phyloP scores from a whole-genome alignment of 2,329 filamentous ascomycete species.

The Rhytidhysteron rufulum region DNA sequence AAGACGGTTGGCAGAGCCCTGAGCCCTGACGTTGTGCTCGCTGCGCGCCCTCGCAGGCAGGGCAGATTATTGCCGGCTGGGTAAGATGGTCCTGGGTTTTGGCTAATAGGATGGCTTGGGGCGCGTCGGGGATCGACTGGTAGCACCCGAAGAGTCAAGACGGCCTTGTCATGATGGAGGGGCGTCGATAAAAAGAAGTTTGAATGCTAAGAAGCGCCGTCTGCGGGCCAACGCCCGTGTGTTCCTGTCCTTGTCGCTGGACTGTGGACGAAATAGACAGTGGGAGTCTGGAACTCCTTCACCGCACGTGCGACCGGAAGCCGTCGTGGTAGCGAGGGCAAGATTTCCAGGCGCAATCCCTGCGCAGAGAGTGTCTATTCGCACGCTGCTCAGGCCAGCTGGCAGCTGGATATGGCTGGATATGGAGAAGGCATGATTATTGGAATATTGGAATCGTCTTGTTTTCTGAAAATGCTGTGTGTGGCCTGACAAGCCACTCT shows the following conservation, averaged over 20 bases:
- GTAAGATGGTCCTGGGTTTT: not conserved
- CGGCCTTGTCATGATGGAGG: not conserved
- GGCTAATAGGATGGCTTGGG: not conserved
- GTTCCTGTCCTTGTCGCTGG: not conserved
- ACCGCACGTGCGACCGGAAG: not conserved
- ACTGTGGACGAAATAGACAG: not conserved
- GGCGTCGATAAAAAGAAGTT: not conserved
- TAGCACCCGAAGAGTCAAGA: not conserved
- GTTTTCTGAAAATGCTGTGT: not conserved
- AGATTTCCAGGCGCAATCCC: too few relatives aligned
- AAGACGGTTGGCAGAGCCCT: too few relatives aligned
- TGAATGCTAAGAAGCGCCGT: not conserved
- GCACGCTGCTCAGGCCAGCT: not conserved
- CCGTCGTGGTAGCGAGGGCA: not conserved
- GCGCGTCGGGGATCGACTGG: constrained; percentile 1
- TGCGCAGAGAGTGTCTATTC: too few relatives aligned
- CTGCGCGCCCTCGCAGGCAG: not conserved
- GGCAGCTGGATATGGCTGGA: not conserved
- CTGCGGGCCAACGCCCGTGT: not conserved
- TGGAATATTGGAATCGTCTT: not conserved
- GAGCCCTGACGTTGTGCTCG: not conserved
- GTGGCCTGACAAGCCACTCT: not conserved
- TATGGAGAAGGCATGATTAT: not conserved
- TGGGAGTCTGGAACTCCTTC: not conserved
- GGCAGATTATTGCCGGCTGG: not conserved